Base-by-base conservation (phyloP, 306 rosid genomes). In the Ammopiptanthus mongolicus region DNA sequence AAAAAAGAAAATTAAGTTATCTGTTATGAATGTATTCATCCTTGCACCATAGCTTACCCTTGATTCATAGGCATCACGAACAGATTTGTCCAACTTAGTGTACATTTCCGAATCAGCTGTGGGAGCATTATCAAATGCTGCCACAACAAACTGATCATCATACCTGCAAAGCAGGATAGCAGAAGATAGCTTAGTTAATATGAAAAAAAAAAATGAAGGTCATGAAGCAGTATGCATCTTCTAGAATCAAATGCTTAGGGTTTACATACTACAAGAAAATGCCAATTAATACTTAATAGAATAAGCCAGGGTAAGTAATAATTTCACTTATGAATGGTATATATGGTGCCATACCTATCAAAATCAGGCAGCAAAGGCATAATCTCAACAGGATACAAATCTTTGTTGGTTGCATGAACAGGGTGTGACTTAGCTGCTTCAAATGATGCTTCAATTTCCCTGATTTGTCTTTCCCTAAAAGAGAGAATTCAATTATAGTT, bases 361-460 rank as follows among this genome's bases (percentile, higher is more conserved):
- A 84, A 76, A 85, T 95, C 98, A 23, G 99, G 99, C 56, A 95
- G 65, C 84, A 95, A 82, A 73, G 99, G 99, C 80, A 95, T 81
- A 84, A 89, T 84, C 91, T 95, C 99, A 46, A 87, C 91, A 87
- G 98, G 97, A 78, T 92, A 87, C 86, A 95, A 88, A 66, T 81
- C 82, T 79, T 95, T 92, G 78, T 95, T 90, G 23, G 92, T 84
- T 21, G 99, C 97, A 84, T 95, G 99, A 82, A 95, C 84, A 78
- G 98, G 98, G 19, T 42, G 89, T 42, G 89, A 87, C 87, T 95
- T 95, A 78, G 97, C 90, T 70, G 99, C 99, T 85, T 86, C 93
- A 89, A 95, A 95, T n/a, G 98, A 95, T 19, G 99, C 97, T 85
- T 92, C 96, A 13, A 95, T 92, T 37, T 92, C 98, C 90, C 89